Evolutionary conservation across 441 rosid species (phyloP).

Genomic region (Pelargonium fulgidum): DNA sequence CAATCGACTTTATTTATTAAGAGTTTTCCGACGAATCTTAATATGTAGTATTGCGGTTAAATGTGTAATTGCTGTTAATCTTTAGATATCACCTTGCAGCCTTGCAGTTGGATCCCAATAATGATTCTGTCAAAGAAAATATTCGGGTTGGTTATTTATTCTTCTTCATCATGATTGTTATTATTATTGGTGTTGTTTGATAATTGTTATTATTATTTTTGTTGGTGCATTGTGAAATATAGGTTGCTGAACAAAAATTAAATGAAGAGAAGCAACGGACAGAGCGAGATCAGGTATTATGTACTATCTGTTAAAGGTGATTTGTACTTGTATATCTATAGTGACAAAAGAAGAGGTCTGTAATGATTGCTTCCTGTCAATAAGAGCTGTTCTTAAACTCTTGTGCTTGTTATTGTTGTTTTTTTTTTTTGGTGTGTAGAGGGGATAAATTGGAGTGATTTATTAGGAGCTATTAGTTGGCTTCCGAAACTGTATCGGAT

Average conservation of each 20-base stretch:
- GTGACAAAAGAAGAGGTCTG: not conserved
- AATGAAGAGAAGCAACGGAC: slow-evolving; percentile 44
- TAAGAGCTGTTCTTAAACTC: not conserved
- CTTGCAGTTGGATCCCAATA: slow-evolving; percentile 67
- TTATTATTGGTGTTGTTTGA: not conserved
- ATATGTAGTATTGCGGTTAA: not conserved
- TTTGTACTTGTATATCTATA: not conserved
- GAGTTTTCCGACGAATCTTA: not conserved
- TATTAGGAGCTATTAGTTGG: not conserved
- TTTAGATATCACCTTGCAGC: slow-evolving; percentile 42
- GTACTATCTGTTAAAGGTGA: not conserved
- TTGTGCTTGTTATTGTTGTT: too few species aligned
- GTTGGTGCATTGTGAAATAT: slow-evolving; percentile 17
- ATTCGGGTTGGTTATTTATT: slow-evolving; percentile 45
- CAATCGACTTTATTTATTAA: not conserved
- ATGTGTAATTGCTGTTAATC: slow-evolving; percentile 15
- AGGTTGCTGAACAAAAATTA: slow-evolving; percentile 70
- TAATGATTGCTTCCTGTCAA: not conserved
- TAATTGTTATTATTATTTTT: not conserved
- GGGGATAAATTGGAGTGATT: not conserved
- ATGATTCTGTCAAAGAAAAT: slow-evolving; percentile 64
- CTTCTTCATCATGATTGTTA: not conserved
- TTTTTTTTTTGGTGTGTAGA: too few species aligned
- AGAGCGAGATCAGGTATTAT: slow-evolving; percentile 46
- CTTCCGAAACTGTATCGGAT: not conserved